A percentile compares a stretch with the other conserved stretches of the same genome.
phyloP scores from a whole-genome alignment of 2,329 filamentous ascomycete genomes.

The Tolypocladium guangdongense region DNA sequence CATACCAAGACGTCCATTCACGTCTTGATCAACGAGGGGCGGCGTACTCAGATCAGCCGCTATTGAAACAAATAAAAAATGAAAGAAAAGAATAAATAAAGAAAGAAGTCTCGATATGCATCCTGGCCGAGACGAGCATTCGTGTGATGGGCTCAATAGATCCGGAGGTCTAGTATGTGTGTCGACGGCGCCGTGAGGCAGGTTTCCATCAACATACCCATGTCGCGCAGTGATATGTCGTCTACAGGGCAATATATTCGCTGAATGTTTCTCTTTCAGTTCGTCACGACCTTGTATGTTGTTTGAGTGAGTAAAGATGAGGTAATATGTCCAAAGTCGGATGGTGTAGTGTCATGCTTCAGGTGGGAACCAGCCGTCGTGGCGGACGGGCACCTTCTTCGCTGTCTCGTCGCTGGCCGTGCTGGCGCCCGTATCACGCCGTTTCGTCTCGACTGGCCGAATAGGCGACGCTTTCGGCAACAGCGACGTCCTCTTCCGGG shows the following conservation, averaged over 20 bases:
- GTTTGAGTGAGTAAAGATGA: not conserved
- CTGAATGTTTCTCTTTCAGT: not conserved
- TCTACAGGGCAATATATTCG: not conserved
- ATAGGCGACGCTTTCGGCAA: conserved; percentile 6
- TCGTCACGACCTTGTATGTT: not conserved
- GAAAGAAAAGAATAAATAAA: not conserved
- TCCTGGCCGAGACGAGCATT: not conserved
- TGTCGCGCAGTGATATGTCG: not conserved
- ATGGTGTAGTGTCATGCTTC: not conserved
- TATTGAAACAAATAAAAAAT: not conserved
- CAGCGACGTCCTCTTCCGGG: conserved; percentile 30
- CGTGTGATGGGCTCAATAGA: not conserved
- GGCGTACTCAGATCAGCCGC: not conserved
- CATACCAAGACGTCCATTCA: not conserved
- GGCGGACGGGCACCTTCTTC: conserved; percentile 39
- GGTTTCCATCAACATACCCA: not conserved
- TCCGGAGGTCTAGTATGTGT: not conserved
- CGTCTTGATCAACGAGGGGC: not conserved
- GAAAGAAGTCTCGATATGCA: not conserved
- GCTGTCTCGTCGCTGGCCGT: conserved; percentile 53
- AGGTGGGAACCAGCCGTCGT: conserved; percentile 8
- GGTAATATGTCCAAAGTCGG: not conserved
- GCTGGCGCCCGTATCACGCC: conserved; percentile 50
- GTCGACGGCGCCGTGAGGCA: not conserved
- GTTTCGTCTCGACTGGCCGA: conserved; percentile 26